Evolutionary conservation across 345 rosid genomes (phyloP), one percentile per base, ranked within the genome.

Genomic region (Eucalyptus curtisii): DNA sequence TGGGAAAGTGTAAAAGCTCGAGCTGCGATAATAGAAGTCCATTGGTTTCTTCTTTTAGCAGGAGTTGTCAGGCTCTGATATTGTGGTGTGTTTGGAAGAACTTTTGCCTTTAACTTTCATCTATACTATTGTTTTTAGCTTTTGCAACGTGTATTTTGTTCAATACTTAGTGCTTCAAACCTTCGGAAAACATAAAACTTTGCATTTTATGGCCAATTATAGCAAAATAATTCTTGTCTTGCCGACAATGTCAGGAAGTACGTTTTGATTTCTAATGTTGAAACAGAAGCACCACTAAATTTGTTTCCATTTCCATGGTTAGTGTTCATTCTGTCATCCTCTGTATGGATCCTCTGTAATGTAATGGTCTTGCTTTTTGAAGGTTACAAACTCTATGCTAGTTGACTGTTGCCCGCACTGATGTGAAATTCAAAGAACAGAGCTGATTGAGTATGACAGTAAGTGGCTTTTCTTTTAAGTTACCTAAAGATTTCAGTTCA

Each of bases 31-130:
- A 57, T 57, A 57, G 0, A 57, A 57, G 64, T 10, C n/a, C n/a
- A 10, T 0, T 0, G n/a, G n/a, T 57, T 57, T 57, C 64, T 57
- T 57, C 64, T 57, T 57, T 57, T 13, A 57, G 7, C 0, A 2
- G 2, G n/a, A 0, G 64, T 57, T 57, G 1, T 10, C 0, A 0
- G 1, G 64, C 64, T 57, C n/a, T 55, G n/a, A 24, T 6, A 57
- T 10, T 57, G 13, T 10, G 14, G 64, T 25, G n/a, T 10, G 64
- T 57, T 57, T 0, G 64, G n/a, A 10, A 0, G 64, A 24, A 57
- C 64, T 57, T 57, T 24, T 57, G 7, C 64, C 10, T 57, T 0
- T 10, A 10, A 57, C 64, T 57, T 10, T 24, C 61, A 22, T 55
- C 61, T 55, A 24, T 22, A 55, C 61, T 10, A 22, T 55, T 55